phyloP scores from a whole-genome alignment of 352 stramenopile species.

The Blastocystis sp. region DNA sequence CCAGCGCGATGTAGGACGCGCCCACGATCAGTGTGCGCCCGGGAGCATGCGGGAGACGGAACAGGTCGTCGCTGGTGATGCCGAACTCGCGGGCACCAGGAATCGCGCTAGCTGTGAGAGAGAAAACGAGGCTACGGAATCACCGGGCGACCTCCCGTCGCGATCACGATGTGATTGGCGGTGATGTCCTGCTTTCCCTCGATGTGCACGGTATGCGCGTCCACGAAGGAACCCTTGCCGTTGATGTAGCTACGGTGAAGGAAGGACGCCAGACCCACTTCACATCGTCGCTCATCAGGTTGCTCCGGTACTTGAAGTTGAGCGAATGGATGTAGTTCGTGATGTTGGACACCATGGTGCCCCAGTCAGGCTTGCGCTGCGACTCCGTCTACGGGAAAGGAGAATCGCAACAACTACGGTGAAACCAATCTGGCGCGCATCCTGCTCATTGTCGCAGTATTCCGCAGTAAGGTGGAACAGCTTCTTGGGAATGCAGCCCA shows the following conservation, averaged over 20 bases:
- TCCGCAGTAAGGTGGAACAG: slow-evolving; percentile 89
- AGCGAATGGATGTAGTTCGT: slow-evolving; percentile 90
- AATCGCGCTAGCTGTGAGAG: slow-evolving; percentile 9
- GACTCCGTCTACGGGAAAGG: not conserved
- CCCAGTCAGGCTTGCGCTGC: slow-evolving; percentile 71
- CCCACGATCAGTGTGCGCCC: slow-evolving; percentile 82
- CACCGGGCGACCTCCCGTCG: slow-evolving; percentile 80
- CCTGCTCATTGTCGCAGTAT: slow-evolving; percentile 75
- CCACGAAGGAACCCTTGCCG: slow-evolving; percentile 67
- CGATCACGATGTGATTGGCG: slow-evolving; percentile 80
- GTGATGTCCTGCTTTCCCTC: slow-evolving; percentile 79
- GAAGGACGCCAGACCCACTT: not conserved
- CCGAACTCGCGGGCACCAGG: slow-evolving; percentile 69
- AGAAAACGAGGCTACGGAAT: slow-evolving; percentile 72
- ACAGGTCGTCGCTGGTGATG: slow-evolving; percentile 72
- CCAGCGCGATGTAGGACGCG: slow-evolving; percentile 89
- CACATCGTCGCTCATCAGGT: slow-evolving; percentile 1
- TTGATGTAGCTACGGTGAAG: slow-evolving; percentile 30
- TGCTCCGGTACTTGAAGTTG: slow-evolving; percentile 73
- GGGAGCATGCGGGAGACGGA: slow-evolving; percentile 66
- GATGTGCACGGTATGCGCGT: slow-evolving; percentile 80
- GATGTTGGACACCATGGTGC: slow-evolving; percentile 77
- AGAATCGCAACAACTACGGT: not conserved
- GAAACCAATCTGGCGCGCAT: slow-evolving; percentile 78
- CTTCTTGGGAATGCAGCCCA: slow-evolving; percentile 98